Evolutionary conservation across 768 basidiomycete genomes (phyloP).

Genomic region (Auriscalpium microsporum): DNA sequence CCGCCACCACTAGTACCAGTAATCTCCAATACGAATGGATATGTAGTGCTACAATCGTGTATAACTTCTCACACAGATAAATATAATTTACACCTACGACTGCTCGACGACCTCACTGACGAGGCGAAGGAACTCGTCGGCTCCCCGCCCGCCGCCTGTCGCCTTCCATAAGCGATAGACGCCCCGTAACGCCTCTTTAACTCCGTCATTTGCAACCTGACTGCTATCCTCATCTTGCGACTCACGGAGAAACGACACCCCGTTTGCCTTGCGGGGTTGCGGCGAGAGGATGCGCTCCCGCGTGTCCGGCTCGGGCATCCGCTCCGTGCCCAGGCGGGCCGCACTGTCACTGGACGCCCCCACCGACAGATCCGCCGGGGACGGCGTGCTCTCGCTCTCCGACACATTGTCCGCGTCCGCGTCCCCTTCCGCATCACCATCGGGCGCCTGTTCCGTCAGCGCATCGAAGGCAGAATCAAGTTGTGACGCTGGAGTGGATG

Average conservation of each 20-base stretch:
- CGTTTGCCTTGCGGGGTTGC: not conserved
- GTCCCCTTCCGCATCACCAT: not conserved
- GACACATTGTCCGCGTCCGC: not conserved
- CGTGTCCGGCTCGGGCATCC: not conserved
- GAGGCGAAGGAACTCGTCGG: not conserved
- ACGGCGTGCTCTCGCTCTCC: not conserved
- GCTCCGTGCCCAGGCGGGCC: not conserved
- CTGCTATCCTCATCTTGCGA: not conserved
- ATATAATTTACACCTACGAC: not conserved
- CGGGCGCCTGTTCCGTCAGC: not conserved
- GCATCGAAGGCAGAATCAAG: not conserved
- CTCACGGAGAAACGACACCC: not conserved
- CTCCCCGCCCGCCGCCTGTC: not conserved
- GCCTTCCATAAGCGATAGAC: conserved; percentile 4
- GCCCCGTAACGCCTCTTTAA: conserved; percentile 3
- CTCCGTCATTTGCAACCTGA: not conserved
- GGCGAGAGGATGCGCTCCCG: not conserved
- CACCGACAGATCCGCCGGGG: not conserved
- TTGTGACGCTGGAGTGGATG: not conserved
- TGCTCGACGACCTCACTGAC: not conserved
- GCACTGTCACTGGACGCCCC: not conserved
- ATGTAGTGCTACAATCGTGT: too few species aligned
- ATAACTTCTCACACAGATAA: not conserved
- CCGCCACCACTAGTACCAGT: too few species aligned
- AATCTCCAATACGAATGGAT: too few species aligned